phyloP scores from a whole-genome alignment of 108 stramenopile genomes.

The Cyclotella cryptica region DNA sequence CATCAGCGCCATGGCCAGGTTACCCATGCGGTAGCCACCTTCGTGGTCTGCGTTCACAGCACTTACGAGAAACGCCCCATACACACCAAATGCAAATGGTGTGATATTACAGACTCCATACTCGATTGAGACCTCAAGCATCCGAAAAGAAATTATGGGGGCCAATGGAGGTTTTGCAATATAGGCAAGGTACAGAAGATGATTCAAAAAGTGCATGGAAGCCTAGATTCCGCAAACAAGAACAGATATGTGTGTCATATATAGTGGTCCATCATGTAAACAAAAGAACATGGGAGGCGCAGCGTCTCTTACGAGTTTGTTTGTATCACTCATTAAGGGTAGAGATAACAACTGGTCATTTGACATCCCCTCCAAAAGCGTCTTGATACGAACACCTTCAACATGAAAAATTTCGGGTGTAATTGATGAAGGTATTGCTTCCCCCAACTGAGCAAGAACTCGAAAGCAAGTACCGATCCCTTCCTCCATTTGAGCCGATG shows the following conservation, averaged over 20 bases:
- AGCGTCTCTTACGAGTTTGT: slow-evolving; percentile 21
- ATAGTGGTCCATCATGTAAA: background rate
- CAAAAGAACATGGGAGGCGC: background rate
- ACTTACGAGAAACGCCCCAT: slow-evolving; percentile 49
- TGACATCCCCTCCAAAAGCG: slow-evolving; percentile 21
- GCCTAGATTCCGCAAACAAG: slow-evolving; percentile 15
- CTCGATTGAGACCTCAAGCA: slow-evolving; percentile 51
- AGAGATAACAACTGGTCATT: slow-evolving; percentile 32
- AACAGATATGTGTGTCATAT: background rate
- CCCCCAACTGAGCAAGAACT: slow-evolving; percentile 44
- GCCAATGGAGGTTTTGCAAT: slow-evolving; percentile 17
- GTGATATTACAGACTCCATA: slow-evolving; percentile 29
- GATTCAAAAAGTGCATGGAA: slow-evolving; percentile 58
- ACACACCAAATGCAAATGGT: slow-evolving; percentile 44
- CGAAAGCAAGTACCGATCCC: slow-evolving; percentile 32
- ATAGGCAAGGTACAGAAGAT: slow-evolving; percentile 29
- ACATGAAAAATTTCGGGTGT: slow-evolving; percentile 9
- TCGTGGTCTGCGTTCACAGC: too few species aligned
- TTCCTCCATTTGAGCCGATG: slow-evolving; percentile 17
- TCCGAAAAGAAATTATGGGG: slow-evolving; percentile 49
- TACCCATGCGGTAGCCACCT: slow-evolving; percentile 58
- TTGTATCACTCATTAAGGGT: slow-evolving; percentile 27
- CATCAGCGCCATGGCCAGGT: slow-evolving; percentile 49
- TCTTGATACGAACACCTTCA: slow-evolving; percentile 23
- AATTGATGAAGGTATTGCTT: slow-evolving; percentile 33